These are phyloP conservation scores for grape (Vitis vinifera) DNA, from an alignment of 164 flowering plant species.

Conservation along the genomic window DNA sequence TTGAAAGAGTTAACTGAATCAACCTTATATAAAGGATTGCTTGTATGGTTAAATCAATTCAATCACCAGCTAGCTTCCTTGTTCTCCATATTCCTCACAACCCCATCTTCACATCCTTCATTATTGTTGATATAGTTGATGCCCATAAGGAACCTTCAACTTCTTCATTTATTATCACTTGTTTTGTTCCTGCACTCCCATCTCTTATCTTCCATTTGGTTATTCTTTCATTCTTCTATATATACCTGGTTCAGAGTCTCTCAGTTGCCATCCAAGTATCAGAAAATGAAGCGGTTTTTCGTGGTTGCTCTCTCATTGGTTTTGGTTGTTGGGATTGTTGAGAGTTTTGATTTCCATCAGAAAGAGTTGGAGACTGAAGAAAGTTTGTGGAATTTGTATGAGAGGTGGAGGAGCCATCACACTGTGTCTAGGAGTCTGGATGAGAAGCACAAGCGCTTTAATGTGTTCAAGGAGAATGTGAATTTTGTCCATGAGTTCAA, in stretches of 20 bases:
- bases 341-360: slow-evolving; percentile 50
- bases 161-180: slow-evolving; percentile 17
- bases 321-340: slow-evolving; percentile 24
- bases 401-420: slow-evolving; percentile 66
- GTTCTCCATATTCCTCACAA: slow-evolving; percentile 1
- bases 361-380: slow-evolving; percentile 57
- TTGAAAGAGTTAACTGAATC: too few relatives aligned
- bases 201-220: not conserved
- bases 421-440: slow-evolving; percentile 41
- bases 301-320: slow-evolving; percentile 24
- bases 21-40: not conserved
- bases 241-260: slow-evolving; percentile 12
- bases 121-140: slow-evolving; percentile 15
- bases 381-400: slow-evolving; percentile 55
- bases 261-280: slow-evolving; percentile 10
- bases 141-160: slow-evolving; percentile 33
- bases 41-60: not conserved
- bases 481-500: slow-evolving; percentile 44
- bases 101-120: not conserved
- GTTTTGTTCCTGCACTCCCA: not conserved
- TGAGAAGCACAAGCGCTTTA: slow-evolving; percentile 65
- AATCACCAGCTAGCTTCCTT: not conserved
- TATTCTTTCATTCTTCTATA: slow-evolving; percentile 21
- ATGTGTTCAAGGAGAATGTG: slow-evolving; percentile 62
- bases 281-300: slow-evolving; percentile 27